Conservation (phyloP, 192 early-diverging fungal genomes). For the Podochytrium sp. region DNA sequence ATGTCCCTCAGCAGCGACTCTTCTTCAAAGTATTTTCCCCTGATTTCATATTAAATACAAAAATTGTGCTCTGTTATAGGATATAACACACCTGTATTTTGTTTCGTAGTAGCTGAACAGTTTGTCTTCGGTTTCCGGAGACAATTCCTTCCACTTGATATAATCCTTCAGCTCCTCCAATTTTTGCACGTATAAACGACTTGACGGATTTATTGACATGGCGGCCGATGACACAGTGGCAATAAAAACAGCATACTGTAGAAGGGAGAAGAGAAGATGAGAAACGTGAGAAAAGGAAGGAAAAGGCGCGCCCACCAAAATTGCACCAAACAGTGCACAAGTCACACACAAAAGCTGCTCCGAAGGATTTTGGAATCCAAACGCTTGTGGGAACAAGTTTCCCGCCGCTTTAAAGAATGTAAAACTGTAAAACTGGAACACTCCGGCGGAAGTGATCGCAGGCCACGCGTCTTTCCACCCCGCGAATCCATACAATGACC, state of each 20-base stretch:
- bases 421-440: background rate
- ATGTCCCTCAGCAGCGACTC: slow-evolving; percentile 22
- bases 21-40: slow-evolving; percentile 43
- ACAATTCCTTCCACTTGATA: slow-evolving; percentile 34
- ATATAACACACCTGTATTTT: too few species aligned
- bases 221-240: slow-evolving; percentile 25
- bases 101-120: slow-evolving; percentile 33
- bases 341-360: slow-evolving; percentile 1
- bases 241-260: slow-evolving; percentile 21
- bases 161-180: slow-evolving; percentile 39
- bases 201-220: slow-evolving; percentile 24
- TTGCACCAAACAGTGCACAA: background rate
- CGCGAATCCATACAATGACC: background rate
- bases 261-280: background rate
- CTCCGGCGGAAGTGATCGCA: background rate
- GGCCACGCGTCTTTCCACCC: background rate
- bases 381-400: slow-evolving; percentile 30
- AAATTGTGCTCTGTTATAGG: too few species aligned
- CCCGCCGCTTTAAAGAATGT: slow-evolving; percentile 21
- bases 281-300: background rate
- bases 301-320: background rate
- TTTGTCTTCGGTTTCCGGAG: slow-evolving; percentile 8
- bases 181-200: slow-evolving; percentile 28
- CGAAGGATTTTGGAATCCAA: background rate
- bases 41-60: too few species aligned